Evolutionary conservation across 441 rosid genomes (phyloP).

Genomic region (Brassica hybrid): DNA sequence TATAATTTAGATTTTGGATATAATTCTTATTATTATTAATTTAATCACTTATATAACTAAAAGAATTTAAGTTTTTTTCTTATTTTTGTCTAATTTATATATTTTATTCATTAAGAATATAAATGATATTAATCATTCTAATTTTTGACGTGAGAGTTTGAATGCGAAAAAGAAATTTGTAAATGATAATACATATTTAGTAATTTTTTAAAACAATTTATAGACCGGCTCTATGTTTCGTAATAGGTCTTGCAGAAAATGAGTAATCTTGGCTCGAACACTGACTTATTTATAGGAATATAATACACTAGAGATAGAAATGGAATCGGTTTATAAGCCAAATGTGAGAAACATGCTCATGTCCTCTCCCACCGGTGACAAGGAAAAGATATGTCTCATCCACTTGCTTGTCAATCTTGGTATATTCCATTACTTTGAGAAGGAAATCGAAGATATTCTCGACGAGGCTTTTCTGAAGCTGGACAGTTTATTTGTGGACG

Average conservation of each 20-base stretch:
- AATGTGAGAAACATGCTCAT: constrained; percentile 9
- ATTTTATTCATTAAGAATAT: too few species aligned
- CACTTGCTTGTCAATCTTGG: constrained; percentile 10
- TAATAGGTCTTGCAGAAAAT: neutral
- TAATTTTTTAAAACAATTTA: too few species aligned
- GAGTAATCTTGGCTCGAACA: neutral
- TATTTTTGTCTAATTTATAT: too few species aligned
- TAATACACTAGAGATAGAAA: neutral
- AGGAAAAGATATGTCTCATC: neutral
- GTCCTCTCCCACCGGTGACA: constrained; percentile 3
- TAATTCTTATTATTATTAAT: too few species aligned
- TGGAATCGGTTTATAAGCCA: neutral
- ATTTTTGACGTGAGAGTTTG: too few species aligned
- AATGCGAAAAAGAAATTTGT: too few species aligned
- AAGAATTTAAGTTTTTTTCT: too few species aligned
- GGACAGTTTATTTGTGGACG: neutral
- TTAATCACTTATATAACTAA: too few species aligned
- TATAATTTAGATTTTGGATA: too few species aligned
- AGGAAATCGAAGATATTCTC: constrained; percentile 2
- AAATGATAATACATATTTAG: too few species aligned
- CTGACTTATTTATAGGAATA: neutral
- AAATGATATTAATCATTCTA: too few species aligned
- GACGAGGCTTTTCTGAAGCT: neutral
- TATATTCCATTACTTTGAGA: constrained; percentile 2
- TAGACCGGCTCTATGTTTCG: too few species aligned